A percentile compares a stretch with the other conserved stretches of the same genome.
These are phyloP conservation scores for Lodderomyces theae DNA, from an alignment of 1,139 yeast genomes.

Conservation along the genomic window DNA sequence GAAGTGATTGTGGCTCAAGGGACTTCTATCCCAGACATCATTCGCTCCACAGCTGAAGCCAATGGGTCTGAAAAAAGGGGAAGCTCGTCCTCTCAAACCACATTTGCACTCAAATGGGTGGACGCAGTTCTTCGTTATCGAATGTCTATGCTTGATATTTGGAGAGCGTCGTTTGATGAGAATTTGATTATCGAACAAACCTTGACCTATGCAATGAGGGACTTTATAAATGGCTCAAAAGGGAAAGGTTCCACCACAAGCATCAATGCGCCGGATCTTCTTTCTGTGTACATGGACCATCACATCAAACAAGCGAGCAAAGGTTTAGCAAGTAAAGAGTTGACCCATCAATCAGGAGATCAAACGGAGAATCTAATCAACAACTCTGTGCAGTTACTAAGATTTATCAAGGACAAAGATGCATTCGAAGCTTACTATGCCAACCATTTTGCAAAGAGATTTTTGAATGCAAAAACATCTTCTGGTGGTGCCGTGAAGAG, in stretches of 20 bases:
- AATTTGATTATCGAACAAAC: slow-evolving; percentile 53
- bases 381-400: slow-evolving; percentile 59
- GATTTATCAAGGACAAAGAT: slow-evolving; percentile 79
- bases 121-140: slow-evolving; percentile 55
- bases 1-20: slow-evolving; percentile 47
- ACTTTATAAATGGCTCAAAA: slow-evolving; percentile 49
- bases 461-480: slow-evolving; percentile 51
- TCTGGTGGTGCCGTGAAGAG: slow-evolving; percentile 25
- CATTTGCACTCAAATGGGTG: slow-evolving; percentile 71
- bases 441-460: slow-evolving; percentile 83
- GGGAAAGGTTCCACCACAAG: slow-evolving; percentile 16
- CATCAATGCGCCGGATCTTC: slow-evolving; percentile 62
- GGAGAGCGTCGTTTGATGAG: slow-evolving; percentile 45
- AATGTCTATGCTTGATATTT: slow-evolving; percentile 49
- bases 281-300: slow-evolving; percentile 76
- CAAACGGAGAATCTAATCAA: slow-evolving; percentile 55
- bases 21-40: slow-evolving; percentile 23
- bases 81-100: slow-evolving; percentile 26
- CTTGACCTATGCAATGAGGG: slow-evolving; percentile 60
- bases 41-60: slow-evolving; percentile 6
- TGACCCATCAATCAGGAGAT: slow-evolving; percentile 40
- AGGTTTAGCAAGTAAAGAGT: slow-evolving; percentile 18
- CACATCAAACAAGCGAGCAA: slow-evolving; percentile 60
- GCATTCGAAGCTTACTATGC: slow-evolving; percentile 84
- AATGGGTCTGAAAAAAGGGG: slow-evolving; percentile 10